Evolutionary conservation across 768 basidiomycete genomes (phyloP).

Genomic region (Leccinellum luteum): DNA sequence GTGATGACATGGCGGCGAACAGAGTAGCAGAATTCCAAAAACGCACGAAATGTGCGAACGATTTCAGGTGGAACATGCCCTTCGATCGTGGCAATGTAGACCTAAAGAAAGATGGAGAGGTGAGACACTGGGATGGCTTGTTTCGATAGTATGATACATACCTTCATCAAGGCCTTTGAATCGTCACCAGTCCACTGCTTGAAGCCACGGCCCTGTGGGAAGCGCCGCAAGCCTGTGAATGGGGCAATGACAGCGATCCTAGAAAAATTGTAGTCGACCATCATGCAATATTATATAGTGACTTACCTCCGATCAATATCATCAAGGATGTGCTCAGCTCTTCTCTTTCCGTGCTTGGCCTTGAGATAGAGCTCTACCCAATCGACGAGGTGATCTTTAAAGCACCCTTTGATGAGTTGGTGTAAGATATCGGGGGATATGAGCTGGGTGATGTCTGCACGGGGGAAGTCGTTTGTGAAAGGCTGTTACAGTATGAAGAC

Average conservation of each 20-base stretch:
- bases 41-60: neutral
- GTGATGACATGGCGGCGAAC: neutral
- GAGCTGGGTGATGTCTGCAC: too few relatives aligned
- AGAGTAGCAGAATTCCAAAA: neutral
- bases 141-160: neutral
- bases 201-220: neutral
- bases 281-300: neutral
- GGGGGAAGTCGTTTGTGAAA: too few relatives aligned
- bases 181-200: neutral
- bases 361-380: neutral
- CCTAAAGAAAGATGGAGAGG: neutral
- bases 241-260: neutral
- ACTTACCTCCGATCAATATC: neutral
- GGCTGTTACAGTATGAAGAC: too few relatives aligned
- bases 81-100: neutral
- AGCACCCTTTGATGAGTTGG: neutral
- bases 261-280: neutral
- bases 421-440: neutral
- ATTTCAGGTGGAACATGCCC: neutral
- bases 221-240: neutral
- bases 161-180: neutral
- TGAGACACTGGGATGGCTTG: neutral
- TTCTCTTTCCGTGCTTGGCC: neutral
- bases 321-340: neutral
- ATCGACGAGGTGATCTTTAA: neutral